Evolutionary conservation across 1,284 basidiomycete genomes (phyloP).

Genomic region (Microbotryum silenes-acaulis): DNA sequence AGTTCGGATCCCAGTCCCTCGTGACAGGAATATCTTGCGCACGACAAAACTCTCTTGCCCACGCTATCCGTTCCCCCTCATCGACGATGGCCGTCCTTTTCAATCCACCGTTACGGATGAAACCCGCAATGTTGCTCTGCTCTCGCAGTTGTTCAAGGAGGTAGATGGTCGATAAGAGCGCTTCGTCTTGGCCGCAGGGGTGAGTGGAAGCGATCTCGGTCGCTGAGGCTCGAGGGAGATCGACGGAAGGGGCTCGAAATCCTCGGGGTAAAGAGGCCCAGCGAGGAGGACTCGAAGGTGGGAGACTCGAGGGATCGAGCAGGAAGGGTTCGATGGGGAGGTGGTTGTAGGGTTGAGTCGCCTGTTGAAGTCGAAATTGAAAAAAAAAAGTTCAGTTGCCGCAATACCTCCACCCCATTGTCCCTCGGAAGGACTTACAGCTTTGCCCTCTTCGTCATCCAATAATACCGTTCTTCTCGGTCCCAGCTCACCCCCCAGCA

Average conservation of each 20-base stretch:
- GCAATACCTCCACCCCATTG: too few species aligned
- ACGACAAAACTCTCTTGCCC: too few species aligned
- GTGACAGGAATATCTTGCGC: too few species aligned
- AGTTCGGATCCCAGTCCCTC: too few species aligned
- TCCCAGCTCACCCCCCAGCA: conserved; percentile 3
- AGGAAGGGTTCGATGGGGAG: conserved; percentile 24
- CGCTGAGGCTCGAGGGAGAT: too few species aligned
- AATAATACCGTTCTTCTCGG: conserved; percentile 20
- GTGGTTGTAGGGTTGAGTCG: conserved; percentile 23
- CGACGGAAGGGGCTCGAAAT: not conserved
- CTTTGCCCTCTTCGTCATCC: conserved; percentile 24
- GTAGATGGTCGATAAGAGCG: conserved; percentile 10
- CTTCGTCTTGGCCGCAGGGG: not conserved
- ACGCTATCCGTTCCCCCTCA: too few species aligned
- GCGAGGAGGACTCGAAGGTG: not conserved
- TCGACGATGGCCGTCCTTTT: not conserved
- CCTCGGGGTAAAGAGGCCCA: too few species aligned
- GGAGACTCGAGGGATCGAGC: conserved; percentile 6
- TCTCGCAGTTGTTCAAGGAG: conserved; percentile 5
- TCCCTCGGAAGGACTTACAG: conserved; percentile 2
- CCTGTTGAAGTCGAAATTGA: conserved; percentile 2
- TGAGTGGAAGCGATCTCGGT: not conserved
- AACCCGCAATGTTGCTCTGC: conserved; percentile 10
- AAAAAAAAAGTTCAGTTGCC: not conserved
- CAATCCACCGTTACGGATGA: not conserved